A percentile compares a stretch with the other conserved stretches of the same genome.
Evolutionary conservation across 345 rosid species (phyloP).

Genomic region (Citrus trifoliata): DNA sequence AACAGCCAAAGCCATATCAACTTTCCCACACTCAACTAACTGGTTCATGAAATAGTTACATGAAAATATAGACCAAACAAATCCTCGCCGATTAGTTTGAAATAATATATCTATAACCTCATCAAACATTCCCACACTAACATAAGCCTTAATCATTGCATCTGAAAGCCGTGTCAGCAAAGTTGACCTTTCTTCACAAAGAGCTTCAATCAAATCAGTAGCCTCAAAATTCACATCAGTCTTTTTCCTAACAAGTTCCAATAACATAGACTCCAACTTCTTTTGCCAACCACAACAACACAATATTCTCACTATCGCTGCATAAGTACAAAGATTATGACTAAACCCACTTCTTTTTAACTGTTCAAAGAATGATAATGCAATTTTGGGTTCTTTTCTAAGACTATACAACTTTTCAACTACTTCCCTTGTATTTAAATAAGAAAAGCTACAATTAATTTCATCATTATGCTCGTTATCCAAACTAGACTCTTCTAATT

Average conservation of each 20-base stretch:
- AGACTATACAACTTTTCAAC: slow-evolving; percentile 29
- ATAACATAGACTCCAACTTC: slow-evolving; percentile 42
- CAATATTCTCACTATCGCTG: slow-evolving; percentile 39
- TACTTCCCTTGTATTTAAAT: slow-evolving; percentile 29
- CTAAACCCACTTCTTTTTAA: slow-evolving; percentile 34
- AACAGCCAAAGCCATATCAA: slow-evolving; percentile 45
- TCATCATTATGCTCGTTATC: slow-evolving; percentile 10
- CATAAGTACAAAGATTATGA: slow-evolving; percentile 42
- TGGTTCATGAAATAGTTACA: slow-evolving; percentile 67
- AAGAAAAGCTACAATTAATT: slow-evolving; percentile 9
- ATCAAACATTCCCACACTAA: slow-evolving; percentile 43
- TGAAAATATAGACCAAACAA: slow-evolving; percentile 33
- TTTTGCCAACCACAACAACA: slow-evolving; percentile 35
- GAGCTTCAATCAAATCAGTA: slow-evolving; percentile 37
- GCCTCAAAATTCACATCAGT: slow-evolving; percentile 26
- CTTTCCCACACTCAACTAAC: slow-evolving; percentile 39
- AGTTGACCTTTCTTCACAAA: slow-evolving; percentile 23
- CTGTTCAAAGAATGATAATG: slow-evolving; percentile 38
- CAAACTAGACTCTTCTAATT: slow-evolving; percentile 12
- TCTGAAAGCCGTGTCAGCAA: slow-evolving; percentile 29
- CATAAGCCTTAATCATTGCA: slow-evolving; percentile 61
- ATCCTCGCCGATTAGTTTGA: slow-evolving; percentile 33
- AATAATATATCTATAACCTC: slow-evolving; percentile 51
- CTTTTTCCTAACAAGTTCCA: slow-evolving; percentile 40
- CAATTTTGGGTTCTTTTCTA: slow-evolving; percentile 41